Conservation (phyloP, 345 rosid genomes). For the Crucihimalaya himalaica region DNA sequence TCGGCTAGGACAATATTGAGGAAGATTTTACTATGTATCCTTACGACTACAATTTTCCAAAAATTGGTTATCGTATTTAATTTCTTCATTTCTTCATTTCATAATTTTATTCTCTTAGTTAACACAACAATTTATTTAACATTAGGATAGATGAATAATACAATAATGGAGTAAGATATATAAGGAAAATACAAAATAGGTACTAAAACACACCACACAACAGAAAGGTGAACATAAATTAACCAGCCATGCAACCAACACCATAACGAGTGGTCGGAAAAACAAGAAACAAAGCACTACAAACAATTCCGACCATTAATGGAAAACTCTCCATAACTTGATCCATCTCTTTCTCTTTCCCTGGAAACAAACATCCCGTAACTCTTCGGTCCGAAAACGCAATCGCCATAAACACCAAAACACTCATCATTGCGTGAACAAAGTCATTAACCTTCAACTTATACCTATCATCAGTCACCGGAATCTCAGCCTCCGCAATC, state of each 20-base stretch:
- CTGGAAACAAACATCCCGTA: constrained; percentile 59
- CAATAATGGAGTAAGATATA: not conserved
- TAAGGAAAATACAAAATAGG: not conserved
- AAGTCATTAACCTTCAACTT: constrained; percentile 60
- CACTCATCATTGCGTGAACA: constrained; percentile 74
- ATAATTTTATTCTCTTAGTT: no score
- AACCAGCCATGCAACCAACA: constrained; percentile 66
- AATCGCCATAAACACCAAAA: constrained; percentile 70
- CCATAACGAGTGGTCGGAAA: constrained; percentile 69
- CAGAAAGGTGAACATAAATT: not conserved
- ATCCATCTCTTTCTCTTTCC: constrained; percentile 70
- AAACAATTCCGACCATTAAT: constrained; percentile 69
- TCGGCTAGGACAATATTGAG: no score
- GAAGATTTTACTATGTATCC: no score
- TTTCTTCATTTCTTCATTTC: no score
- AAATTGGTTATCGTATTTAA: no score
- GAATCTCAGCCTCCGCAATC: constrained; percentile 45
- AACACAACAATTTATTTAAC: not conserved
- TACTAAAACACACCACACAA: not conserved
- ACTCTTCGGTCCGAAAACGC: constrained; percentile 72
- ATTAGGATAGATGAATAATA: not conserved
- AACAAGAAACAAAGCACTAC: constrained; percentile 70
- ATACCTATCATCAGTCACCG: constrained; percentile 61
- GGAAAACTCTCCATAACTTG: constrained; percentile 90
- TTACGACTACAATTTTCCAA: no score